Conservation (phyloP, 2,329 filamentous ascomycete species). For the Clathrospora elynae region DNA sequence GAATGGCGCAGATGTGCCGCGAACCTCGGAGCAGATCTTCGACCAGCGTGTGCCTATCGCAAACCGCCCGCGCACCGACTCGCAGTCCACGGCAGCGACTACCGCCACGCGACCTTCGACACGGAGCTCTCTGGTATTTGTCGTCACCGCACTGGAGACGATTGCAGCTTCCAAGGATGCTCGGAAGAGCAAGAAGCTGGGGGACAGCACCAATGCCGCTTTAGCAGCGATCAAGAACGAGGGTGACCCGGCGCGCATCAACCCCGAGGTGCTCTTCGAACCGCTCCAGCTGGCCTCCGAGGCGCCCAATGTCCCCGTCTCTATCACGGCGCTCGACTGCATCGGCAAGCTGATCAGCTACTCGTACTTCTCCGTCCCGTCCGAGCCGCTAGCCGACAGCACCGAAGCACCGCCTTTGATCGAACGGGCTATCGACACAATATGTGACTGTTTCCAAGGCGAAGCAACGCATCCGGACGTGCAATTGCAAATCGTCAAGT, state of each 20-base stretch:
- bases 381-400: slow-evolving; percentile 48
- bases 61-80: slow-evolving; percentile 61
- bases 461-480: slow-evolving; percentile 91
- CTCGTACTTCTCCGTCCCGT: slow-evolving; percentile 87
- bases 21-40: slow-evolving; percentile 44
- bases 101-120: slow-evolving; percentile 63
- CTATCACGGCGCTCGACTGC: slow-evolving; percentile 91
- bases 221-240: slow-evolving; percentile 80
- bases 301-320: slow-evolving; percentile 80
- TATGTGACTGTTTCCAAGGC: slow-evolving; percentile 98
- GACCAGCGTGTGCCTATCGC: slow-evolving; percentile 36
- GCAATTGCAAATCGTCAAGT: slow-evolving; percentile 98
- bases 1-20: slow-evolving; percentile 36
- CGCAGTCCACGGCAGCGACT: slow-evolving; percentile 60
- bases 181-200: slow-evolving; percentile 80
- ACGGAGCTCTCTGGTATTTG: slow-evolving; percentile 94
- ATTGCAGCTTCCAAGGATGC: slow-evolving; percentile 93
- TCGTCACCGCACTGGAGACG: slow-evolving; percentile 88
- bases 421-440: slow-evolving; percentile 96
- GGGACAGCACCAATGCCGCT: slow-evolving; percentile 79
- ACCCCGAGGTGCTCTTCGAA: slow-evolving; percentile 89
- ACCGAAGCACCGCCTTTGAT: slow-evolving; percentile 72
- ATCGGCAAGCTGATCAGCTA: slow-evolving; percentile 99
- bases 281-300: slow-evolving; percentile 89
- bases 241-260: slow-evolving; percentile 77